A percentile compares a stretch with the other conserved stretches of the same genome.
Conservation (phyloP, 129 eudicot species). For the Gnaphalium uliginosum region DNA sequence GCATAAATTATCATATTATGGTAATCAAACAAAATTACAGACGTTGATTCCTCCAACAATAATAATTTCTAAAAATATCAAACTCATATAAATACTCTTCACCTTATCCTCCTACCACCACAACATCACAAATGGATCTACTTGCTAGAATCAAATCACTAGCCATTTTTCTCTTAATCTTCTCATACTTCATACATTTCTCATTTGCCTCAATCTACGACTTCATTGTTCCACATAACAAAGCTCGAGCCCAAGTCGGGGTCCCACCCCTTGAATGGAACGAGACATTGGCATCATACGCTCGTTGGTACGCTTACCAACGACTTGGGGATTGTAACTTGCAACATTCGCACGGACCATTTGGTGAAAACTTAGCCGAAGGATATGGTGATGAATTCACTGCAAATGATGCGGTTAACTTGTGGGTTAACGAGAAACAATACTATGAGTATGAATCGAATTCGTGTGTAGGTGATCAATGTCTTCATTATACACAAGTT, state of each 20-base stretch:
- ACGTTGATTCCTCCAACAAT: neutral
- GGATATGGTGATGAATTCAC: conserved; percentile 47
- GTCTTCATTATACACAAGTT: conserved; percentile 72
- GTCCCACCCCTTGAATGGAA: conserved; percentile 62
- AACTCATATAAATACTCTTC: neutral
- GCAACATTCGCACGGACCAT: conserved; percentile 44
- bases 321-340: conserved; percentile 50
- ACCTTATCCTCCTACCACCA: conserved; percentile 11
- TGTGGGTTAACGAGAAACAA: conserved; percentile 58
- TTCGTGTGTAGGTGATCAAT: conserved; percentile 49
- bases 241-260: conserved; percentile 56
- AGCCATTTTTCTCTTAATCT: conserved; percentile 16
- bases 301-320: conserved; percentile 43
- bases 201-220: conserved; percentile 23
- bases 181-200: conserved; percentile 13
- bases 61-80: neutral
- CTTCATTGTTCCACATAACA: conserved; percentile 57
- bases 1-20: neutral
- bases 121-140: conserved; percentile 25
- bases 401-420: conserved; percentile 45
- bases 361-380: conserved; percentile 66
- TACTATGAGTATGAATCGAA: conserved; percentile 46
- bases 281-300: conserved; percentile 50
- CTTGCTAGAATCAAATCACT: conserved; percentile 11
- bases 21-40: neutral